A percentile compares a stretch with the other conserved stretches of the same genome.
Evolutionary conservation across 192 early-diverging fungal genomes (phyloP).

Genomic region (Neocallimastix lanati): DNA sequence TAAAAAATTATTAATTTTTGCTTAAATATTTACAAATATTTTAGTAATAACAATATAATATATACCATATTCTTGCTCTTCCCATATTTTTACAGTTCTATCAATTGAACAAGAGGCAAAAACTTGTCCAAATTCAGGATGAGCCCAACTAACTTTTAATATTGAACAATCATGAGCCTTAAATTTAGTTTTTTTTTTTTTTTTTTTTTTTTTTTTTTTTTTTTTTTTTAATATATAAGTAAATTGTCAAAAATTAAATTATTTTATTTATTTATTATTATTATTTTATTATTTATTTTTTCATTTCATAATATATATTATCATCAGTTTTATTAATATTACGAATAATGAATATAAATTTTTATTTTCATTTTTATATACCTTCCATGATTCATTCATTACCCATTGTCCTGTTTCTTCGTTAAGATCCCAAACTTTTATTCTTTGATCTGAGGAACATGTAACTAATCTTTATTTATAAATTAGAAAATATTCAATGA

Average conservation of each 20-base stretch:
- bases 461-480: slow-evolving; percentile 16
- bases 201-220: too few relatives aligned
- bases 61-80: slow-evolving; percentile 56
- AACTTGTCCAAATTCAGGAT: slow-evolving; percentile 89
- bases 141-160: slow-evolving; percentile 75
- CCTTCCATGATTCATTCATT: slow-evolving; percentile 62
- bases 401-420: slow-evolving; percentile 52
- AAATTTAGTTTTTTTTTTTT: too few relatives aligned
- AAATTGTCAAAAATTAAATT: too few relatives aligned
- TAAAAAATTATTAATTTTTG: too few relatives aligned
- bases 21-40: slow-evolving; percentile 15
- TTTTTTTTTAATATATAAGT: too few relatives aligned
- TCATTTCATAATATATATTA: too few relatives aligned
- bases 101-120: slow-evolving; percentile 86
- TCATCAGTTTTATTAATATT: too few relatives aligned
- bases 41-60: too few relatives aligned
- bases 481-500: neutral
- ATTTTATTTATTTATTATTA: too few relatives aligned
- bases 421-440: slow-evolving; percentile 85
- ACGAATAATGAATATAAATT: too few relatives aligned
- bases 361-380: slow-evolving; percentile 7
- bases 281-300: too few relatives aligned
- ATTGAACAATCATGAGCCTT: slow-evolving; percentile 78
- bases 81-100: slow-evolving; percentile 77
- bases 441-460: slow-evolving; percentile 75